Evolutionary conservation across 2,329 filamentous ascomycete species (phyloP).

Genomic region (Sarocladium brachiariae): DNA sequence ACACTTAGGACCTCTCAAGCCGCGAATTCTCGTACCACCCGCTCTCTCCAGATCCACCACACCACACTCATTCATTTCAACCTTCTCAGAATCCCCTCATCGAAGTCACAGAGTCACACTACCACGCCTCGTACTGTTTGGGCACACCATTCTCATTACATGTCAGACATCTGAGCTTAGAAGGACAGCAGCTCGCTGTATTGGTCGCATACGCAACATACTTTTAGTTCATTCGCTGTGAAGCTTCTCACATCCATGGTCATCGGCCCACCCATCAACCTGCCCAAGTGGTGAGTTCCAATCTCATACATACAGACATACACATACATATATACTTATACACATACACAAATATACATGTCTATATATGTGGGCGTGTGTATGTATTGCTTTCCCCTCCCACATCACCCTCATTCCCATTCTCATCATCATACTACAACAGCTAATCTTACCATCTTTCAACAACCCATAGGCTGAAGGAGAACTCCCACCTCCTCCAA

Average conservation of each 20-base stretch:
- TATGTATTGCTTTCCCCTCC: too few relatives aligned
- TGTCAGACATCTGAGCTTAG: too few relatives aligned
- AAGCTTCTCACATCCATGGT: not conserved
- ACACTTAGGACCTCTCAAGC: too few relatives aligned
- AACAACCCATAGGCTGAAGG: constrained; percentile 79
- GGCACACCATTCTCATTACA: too few relatives aligned
- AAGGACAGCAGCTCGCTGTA: too few relatives aligned
- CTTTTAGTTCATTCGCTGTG: too few relatives aligned
- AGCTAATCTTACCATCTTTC: too few relatives aligned
- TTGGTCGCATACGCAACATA: too few relatives aligned
- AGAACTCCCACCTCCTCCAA: constrained; percentile 86
- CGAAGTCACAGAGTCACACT: not conserved
- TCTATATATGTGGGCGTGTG: too few relatives aligned
- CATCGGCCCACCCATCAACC: constrained; percentile 43
- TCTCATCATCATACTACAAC: constrained; percentile 6
- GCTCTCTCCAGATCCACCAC: too few relatives aligned
- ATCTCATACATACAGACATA: not conserved
- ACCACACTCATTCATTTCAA: not conserved
- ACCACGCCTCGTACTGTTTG: not conserved
- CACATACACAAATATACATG: too few relatives aligned
- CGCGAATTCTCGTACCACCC: too few relatives aligned
- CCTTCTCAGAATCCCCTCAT: constrained; percentile 2
- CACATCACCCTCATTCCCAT: constrained; percentile 1
- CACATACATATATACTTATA: constrained; percentile 10
- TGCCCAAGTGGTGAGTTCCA: constrained; percentile 49